Base-by-base conservation (phyloP, 495 filamentous ascomycete species). In the Parathielavia appendiculata region DNA sequence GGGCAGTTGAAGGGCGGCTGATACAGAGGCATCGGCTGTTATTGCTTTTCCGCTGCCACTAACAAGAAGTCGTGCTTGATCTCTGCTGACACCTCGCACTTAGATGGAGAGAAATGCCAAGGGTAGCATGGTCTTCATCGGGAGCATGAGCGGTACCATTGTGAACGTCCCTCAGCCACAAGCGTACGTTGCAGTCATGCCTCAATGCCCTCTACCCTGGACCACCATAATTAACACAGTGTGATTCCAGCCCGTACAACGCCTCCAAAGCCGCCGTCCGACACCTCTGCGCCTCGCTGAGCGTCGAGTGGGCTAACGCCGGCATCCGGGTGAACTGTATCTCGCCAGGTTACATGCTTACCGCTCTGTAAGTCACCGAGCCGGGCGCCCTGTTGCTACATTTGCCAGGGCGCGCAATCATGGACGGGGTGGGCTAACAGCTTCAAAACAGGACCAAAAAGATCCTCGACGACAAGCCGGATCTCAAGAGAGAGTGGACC, bases 81-180 rank as follows among this genome's bases (percentile, higher is more conserved):
- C 23, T 0, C 7, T 26, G 5, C 11, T 34, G 11, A 32, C 23
- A 1, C 4, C 4, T 20, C 49, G 35, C 9, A 30, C 26, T 11
- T 12, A 69, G 66, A 92, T 96, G 85, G 85, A 84, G 63, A 83
- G 89, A 60, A 83, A 90, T 62, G 76, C 79, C 16, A 77, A 82
- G 5, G 92, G 93, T 6, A 92, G 86, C 73, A 90, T 97, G 71
- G 88, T 97, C 58, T 89, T 96, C 76, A 96, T 97, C 63, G 91
- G 91, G 16, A 91, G 86, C 80, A 97, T 98, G 93, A 90, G 86
- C 35, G 92, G 91, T 43, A 72, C 84, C 38, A 90, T 97, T 62
- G 92, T 97, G 67, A 97, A 97, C 59, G 85, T 97, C 7, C 92
- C 92, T 4, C 92, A 98, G 71, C 91, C 91, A 7, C 92, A 97